Evolutionary conservation across 1,284 basidiomycete genomes (phyloP), one percentile per base, ranked within the genome.

Genomic region (Fomitopsis pinicola): DNA sequence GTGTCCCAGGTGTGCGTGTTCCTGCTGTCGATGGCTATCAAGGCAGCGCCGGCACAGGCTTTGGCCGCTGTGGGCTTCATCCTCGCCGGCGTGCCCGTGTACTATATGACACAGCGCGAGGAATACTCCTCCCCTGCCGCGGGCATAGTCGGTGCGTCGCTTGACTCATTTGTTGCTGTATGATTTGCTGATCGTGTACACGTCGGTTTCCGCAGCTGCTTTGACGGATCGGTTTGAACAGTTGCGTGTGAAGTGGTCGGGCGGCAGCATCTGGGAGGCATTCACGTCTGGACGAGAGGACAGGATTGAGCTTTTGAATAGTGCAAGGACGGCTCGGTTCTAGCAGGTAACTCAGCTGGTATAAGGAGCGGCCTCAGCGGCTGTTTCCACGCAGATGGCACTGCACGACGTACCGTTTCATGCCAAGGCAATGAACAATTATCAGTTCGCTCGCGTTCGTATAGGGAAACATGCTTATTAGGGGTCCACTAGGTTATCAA

Each of bases 1-100:
- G 17, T 38, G 36, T 22, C 3, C 38, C 57, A 93, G 87, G 89
- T 96, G 22, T 94, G 95, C 2, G 77, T 97, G 62, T 98, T 98
- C 77, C 79, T 99, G 57, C 78, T 99, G 7, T 89, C 91, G 68
- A 98, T 99, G 94, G 96, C 96, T 2, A 83, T 97, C 58, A 91
- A 97, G 62, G 95, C 95, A 1, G 95, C 96, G 15, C 97, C 97
- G 1, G 75, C 90, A 28, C 92, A 98, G 74, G 94, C 95, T 0
- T 74, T 92, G 3, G 88, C 94, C 2, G 95, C 94, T 2, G 2
- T 58, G 89, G 87, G 80, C 3, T 92, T 92, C 65, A 82, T 92
- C 15, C 76, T 87, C 53, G 82, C 85, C 52, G 94, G 94, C 4
- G 77, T 95, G 55, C 94, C 94, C 2, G 83, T 95, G 64, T 96